Base-by-base conservation (phyloP, 768 basidiomycete genomes). In the Tremella fuciformis region DNA sequence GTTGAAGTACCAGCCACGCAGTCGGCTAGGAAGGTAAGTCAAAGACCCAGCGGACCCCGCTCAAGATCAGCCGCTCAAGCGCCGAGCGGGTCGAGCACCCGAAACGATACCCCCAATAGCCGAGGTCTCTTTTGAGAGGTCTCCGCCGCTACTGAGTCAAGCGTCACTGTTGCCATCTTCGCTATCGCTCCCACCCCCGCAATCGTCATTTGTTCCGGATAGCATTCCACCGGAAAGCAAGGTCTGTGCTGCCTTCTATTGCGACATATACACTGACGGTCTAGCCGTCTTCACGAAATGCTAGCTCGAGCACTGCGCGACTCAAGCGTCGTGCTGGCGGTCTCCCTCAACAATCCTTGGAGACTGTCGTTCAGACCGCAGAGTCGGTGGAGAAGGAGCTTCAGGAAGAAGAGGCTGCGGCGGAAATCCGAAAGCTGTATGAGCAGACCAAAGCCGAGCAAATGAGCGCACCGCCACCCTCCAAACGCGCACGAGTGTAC, bases 361-460 rank as follows among this genome's bases (percentile, higher is more conserved):
- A 53, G 34, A 42, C 58, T 37, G 38, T 4, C 26, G 34, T 50
- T 2, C 40, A 50, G 7, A 15, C 29, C 19, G 42, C 41, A 19
- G 24, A n/a, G 11, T 21, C 26, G 11, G 57, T 48, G 26, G 48
- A 57, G 7, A 52, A 15, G 16, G 39, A 39, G 18, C 39, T 63
- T 19, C 57, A 62, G 39, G 60, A 50, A 2, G 66, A 70, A 54
- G 64, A 65, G 37, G 52, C 55, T 3, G 57, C 65, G 13, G 60
- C 55, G 18, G 65, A 65, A 49, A 64, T 67, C 21, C 41, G 64
- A 37, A 62, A 67, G 44, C 42, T 73, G 24, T 69, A 69, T 55
- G 71, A 73, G 48, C 61, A 69, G 39, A 65, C 68, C 37, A 69
- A 69, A 41, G 52, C 59, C n/a, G 64, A 61, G 19, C 29, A 34